Base-by-base conservation (phyloP, 1,139 yeast genomes). In the Candida sp. region DNA sequence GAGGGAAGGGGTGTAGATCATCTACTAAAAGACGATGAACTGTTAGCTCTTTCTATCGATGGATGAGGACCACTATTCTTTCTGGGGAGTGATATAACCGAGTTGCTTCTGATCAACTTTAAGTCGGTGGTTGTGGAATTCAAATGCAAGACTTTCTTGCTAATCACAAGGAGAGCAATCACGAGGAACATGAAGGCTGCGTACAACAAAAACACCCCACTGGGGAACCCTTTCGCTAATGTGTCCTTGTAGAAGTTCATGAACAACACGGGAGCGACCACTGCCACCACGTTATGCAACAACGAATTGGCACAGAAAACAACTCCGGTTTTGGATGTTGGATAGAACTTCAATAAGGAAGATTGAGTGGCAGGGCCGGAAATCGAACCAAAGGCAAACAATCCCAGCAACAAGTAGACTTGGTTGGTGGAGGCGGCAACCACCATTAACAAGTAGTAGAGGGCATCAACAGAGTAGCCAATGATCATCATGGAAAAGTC, bases 371-470 rank as follows among this genome's bases (percentile, higher is more conserved):
- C 65, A 4, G 81, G 80, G 8, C 65, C 62, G 4, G 63, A 48
- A 12, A 71, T 54, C 0, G 83, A 68, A 0, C 84, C 81, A 31
- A 85, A 59, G 1, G 87, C 67, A 1, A 77, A 67, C 8, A 81
- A 55, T 0, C 72, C 49, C 3, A 65, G 27, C 51, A 63, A 53
- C 62, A 72, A 54, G 49, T 56, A 58, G 23, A 63, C 54, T 32
- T 47, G 54, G 3, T 46, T 41, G 32, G 61, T 58, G 23, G 59
- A 54, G 32, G 39, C 56, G 38, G 58, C 60, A 45, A 73, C 63
- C 52, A 7, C 71, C 75, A 37, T 63, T 27, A 22, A 59, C 22
- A 17, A 62, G 50, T 49, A 80, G 65, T 88, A 96, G 38, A 84
- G 68, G 53, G 67, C 62, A 65, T 88, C 96, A 11, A 88, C 30